Conservation (phyloP, 768 basidiomycete genomes). For the Trametes coccinea region DNA sequence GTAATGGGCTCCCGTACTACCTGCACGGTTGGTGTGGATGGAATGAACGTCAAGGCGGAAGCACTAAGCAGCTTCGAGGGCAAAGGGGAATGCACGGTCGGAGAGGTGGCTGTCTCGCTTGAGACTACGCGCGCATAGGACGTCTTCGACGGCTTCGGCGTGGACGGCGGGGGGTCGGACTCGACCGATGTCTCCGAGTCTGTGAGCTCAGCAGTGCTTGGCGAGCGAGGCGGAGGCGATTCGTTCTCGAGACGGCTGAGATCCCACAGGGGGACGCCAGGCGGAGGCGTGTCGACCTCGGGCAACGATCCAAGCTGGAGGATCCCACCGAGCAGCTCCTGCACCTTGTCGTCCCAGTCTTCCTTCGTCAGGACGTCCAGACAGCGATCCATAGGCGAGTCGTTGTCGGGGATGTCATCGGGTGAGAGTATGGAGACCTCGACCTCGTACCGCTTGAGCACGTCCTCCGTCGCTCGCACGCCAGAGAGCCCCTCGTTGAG, state of each 20-base stretch:
- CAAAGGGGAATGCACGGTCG: slow-evolving; percentile 23
- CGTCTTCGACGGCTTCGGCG: slow-evolving; percentile 43
- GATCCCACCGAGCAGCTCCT: slow-evolving; percentile 39
- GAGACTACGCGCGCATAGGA: slow-evolving; percentile 38
- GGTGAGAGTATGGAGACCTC: slow-evolving; percentile 25
- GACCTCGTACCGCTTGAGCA: slow-evolving; percentile 27
- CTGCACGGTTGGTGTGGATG: slow-evolving; percentile 13
- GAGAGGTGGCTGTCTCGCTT: slow-evolving; percentile 28
- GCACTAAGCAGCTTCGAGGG: slow-evolving; percentile 32
- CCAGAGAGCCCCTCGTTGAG: slow-evolving; percentile 25
- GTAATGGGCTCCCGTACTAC: slow-evolving; percentile 15
- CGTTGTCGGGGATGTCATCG: background rate
- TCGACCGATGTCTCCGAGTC: slow-evolving; percentile 47
- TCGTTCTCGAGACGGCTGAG: slow-evolving; percentile 21
- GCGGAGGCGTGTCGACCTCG: slow-evolving; percentile 19
- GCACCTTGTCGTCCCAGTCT: slow-evolving; percentile 45
- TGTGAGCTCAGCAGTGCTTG: slow-evolving; percentile 32
- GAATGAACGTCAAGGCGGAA: slow-evolving; percentile 30
- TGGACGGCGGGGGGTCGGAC: slow-evolving; percentile 47
- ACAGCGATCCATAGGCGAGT: background rate
- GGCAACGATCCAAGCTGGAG: slow-evolving; percentile 17
- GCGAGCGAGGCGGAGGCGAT: slow-evolving; percentile 9
- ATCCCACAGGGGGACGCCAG: slow-evolving; percentile 26
- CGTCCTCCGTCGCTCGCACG: slow-evolving; percentile 27
- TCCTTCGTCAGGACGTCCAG: slow-evolving; percentile 31